These are phyloP conservation scores for Aspergillus steynii DNA, from an alignment of 495 filamentous ascomycete species.

Conservation along the genomic window DNA sequence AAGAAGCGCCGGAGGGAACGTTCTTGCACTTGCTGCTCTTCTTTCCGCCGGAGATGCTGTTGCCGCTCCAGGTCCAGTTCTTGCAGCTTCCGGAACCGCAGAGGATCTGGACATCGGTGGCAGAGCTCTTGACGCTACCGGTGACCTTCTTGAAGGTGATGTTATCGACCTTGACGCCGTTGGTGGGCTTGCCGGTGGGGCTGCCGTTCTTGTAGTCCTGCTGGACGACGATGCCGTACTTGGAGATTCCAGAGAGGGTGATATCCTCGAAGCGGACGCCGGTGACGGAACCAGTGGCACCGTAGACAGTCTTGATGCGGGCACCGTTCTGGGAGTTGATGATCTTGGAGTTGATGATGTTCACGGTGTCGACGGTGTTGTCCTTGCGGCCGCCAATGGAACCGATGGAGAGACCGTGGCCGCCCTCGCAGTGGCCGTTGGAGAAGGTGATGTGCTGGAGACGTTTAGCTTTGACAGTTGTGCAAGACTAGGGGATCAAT, in stretches of 20 bases:
- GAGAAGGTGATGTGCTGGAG: constrained; percentile 53
- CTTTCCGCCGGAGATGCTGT: constrained; percentile 51
- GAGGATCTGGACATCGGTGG: constrained; percentile 51
- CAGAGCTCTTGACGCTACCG: constrained; percentile 44
- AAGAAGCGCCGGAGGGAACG: constrained; percentile 38
- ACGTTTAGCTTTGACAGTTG: constrained; percentile 16
- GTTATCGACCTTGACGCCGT: constrained; percentile 59
- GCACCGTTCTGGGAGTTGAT: constrained; percentile 47
- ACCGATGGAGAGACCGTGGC: constrained; percentile 67
- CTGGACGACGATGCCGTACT: constrained; percentile 66
- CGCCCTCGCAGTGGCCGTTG: constrained; percentile 53
- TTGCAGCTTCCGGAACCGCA: constrained; percentile 45
- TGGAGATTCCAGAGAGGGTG: constrained; percentile 56
- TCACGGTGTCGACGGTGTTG: constrained; percentile 60
- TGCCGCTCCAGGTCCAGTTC: constrained; percentile 47
- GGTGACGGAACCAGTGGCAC: constrained; percentile 55
- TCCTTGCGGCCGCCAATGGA: constrained; percentile 62
- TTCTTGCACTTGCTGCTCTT: constrained; percentile 41
- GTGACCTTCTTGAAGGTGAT: constrained; percentile 51
- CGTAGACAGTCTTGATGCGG: constrained; percentile 64
- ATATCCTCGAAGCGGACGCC: constrained; percentile 63
- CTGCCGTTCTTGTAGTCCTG: constrained; percentile 68
- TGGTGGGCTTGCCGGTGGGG: constrained; percentile 59
- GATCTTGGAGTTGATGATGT: constrained; percentile 52
- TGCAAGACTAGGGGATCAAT: background rate